Conservation (phyloP, 352 stramenopile species). For the Phytophthora aleatoria region DNA sequence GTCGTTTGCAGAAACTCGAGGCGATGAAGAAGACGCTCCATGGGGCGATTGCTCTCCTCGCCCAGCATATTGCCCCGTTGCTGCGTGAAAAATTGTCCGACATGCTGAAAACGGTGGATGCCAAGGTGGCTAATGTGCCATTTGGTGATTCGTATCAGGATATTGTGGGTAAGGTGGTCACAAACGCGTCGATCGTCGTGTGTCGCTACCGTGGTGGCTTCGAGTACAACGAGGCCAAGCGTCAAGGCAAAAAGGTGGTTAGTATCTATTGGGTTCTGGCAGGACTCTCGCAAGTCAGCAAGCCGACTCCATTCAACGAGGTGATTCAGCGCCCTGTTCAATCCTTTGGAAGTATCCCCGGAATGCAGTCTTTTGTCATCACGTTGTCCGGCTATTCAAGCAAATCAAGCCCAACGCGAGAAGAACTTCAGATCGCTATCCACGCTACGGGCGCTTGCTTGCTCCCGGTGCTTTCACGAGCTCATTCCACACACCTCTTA, state of each 20-base stretch:
- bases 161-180: constrained; percentile 78
- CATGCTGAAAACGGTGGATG: constrained; percentile 68
- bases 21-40: constrained; percentile 57
- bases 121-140: constrained; percentile 82
- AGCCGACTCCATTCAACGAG: constrained; percentile 46
- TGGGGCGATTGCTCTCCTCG: constrained; percentile 70
- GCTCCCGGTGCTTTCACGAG: constrained; percentile 79
- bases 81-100: constrained; percentile 70
- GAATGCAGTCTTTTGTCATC: constrained; percentile 84
- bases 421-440: constrained; percentile 87
- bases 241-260: constrained; percentile 73
- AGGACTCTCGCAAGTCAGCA: constrained; percentile 44
- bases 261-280: constrained; percentile 84
- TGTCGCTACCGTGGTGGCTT: constrained; percentile 80
- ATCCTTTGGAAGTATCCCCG: constrained; percentile 66
- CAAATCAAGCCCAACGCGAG: constrained; percentile 70
- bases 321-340: constrained; percentile 63
- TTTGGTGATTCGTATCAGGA: constrained; percentile 74
- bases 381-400: constrained; percentile 86
- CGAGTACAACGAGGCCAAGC: constrained; percentile 80
- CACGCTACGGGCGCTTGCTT: constrained; percentile 84
- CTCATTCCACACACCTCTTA: constrained; percentile 82
- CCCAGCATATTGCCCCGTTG: constrained; percentile 71
- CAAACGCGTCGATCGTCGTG: constrained; percentile 82
- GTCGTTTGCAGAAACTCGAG: constrained; percentile 44